A percentile compares a stretch with the other conserved stretches of the same genome.
These are phyloP conservation scores for Eragrostis nindensis DNA, from an alignment of 176 grass and related monocot genomes.

Conservation along the genomic window DNA sequence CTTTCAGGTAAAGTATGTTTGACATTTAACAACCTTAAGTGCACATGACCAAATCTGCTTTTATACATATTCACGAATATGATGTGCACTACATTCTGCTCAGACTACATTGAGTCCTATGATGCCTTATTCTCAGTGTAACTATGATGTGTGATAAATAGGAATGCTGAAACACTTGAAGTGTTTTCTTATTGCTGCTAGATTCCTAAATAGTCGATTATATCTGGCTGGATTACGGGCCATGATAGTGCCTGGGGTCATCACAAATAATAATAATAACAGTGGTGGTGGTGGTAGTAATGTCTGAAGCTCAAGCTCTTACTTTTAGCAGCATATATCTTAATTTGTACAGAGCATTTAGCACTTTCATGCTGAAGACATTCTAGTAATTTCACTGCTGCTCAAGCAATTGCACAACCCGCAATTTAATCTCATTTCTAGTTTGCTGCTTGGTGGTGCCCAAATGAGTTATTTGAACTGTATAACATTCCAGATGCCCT, in stretches of 20 bases:
- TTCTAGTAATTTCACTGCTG: not conserved
- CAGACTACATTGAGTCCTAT: not conserved
- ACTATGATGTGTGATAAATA: not conserved
- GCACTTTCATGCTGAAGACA: too few species aligned
- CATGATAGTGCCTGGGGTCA: not conserved
- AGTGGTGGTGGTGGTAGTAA: not conserved
- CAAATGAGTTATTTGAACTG: constrained; percentile 45
- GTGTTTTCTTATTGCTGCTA: not conserved
- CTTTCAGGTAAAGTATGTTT: constrained; percentile 84
- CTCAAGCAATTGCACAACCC: too few species aligned
- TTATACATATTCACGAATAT: not conserved
- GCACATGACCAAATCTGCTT: not conserved
- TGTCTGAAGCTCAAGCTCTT: not conserved
- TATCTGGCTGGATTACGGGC: not conserved
- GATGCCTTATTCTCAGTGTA: not conserved
- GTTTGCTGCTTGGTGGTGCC: constrained; percentile 11
- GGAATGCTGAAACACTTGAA: not conserved
- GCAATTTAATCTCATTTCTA: not conserved
- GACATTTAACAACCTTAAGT: not conserved
- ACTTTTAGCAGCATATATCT: not conserved
- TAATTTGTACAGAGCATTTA: not conserved
- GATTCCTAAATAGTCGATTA: not conserved
- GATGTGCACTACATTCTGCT: not conserved
- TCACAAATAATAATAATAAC: too few species aligned
- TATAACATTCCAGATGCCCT: constrained; percentile 79